A percentile compares a stretch with the other conserved stretches of the same genome.
phyloP scores from a whole-genome alignment of 768 basidiomycete genomes.

The Mycena filopes region DNA sequence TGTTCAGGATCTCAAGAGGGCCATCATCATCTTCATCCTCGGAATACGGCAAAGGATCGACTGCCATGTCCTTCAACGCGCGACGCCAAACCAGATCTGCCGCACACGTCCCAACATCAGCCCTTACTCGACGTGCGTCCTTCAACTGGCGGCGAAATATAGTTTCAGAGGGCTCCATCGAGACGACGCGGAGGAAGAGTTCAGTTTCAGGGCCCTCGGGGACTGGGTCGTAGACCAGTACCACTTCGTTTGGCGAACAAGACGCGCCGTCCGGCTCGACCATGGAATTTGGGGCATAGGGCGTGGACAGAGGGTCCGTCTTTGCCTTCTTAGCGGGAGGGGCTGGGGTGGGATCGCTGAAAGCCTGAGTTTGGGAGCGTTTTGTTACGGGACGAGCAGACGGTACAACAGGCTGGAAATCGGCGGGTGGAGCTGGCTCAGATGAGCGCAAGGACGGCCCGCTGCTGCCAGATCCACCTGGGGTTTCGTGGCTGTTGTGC shows the following conservation, averaged over 20 bases:
- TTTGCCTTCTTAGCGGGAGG: slow-evolving; percentile 19
- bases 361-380: slow-evolving; percentile 20
- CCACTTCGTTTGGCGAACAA: slow-evolving; percentile 10
- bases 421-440: slow-evolving; percentile 29
- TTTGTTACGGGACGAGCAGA: slow-evolving; percentile 24
- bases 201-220: slow-evolving; percentile 18
- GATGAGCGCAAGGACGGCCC: slow-evolving; percentile 37
- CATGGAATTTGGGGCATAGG: neutral
- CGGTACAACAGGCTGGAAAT: slow-evolving; percentile 18
- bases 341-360: slow-evolving; percentile 4
- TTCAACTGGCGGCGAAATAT: slow-evolving; percentile 55
- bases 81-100: slow-evolving; percentile 77
- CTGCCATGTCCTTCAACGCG: slow-evolving; percentile 54
- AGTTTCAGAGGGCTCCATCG: slow-evolving; percentile 51
- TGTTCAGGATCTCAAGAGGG: slow-evolving; percentile 35
- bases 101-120: slow-evolving; percentile 74
- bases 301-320: neutral
- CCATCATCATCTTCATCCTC: slow-evolving; percentile 48
- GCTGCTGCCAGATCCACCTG: slow-evolving; percentile 41
- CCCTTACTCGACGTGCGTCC: slow-evolving; percentile 56
- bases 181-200: slow-evolving; percentile 16
- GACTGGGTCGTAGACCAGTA: slow-evolving; percentile 17
- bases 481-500: slow-evolving; percentile 37
- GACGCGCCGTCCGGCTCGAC: slow-evolving; percentile 19
- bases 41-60: slow-evolving; percentile 41